These are phyloP conservation scores for Acacia concinna DNA, from an alignment of 331 rosid genomes.

Conservation along the genomic window DNA sequence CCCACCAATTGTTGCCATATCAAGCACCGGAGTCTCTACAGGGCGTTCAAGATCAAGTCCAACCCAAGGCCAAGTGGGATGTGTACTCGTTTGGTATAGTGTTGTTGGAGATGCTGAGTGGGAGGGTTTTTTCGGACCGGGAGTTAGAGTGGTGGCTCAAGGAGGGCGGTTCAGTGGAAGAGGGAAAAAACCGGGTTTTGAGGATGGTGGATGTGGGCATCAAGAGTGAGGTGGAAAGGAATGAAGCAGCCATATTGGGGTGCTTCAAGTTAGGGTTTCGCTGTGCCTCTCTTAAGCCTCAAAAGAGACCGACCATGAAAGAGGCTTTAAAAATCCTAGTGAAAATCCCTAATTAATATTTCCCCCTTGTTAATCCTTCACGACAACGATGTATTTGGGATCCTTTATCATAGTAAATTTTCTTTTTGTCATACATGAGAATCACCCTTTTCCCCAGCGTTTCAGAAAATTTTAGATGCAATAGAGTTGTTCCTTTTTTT, in stretches of 20 bases:
- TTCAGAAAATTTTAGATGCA: not conserved
- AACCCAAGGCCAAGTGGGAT: conserved; percentile 72
- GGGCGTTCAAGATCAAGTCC: conserved; percentile 51
- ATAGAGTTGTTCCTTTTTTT: not conserved
- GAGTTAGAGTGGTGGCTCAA: conserved; percentile 58
- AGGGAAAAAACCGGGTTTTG: conserved; percentile 55
- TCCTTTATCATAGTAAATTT: conserved; percentile 27
- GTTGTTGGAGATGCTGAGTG: conserved; percentile 71
- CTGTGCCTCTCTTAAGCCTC: conserved; percentile 65
- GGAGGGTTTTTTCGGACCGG: conserved; percentile 54
- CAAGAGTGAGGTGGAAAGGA: conserved; percentile 56
- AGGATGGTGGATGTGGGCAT: conserved; percentile 60
- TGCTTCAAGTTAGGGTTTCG: conserved; percentile 72
- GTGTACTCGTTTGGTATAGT: conserved; percentile 85
- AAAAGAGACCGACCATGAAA: conserved; percentile 85
- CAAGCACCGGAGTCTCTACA: conserved; percentile 79
- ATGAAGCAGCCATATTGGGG: conserved; percentile 50
- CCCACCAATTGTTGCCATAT: conserved; percentile 38
- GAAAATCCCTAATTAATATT: conserved; percentile 26
- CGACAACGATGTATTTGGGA: conserved; percentile 34
- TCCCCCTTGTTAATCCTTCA: not conserved
- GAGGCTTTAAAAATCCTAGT: conserved; percentile 73
- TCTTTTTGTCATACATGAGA: not conserved
- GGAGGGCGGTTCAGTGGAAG: conserved; percentile 40
- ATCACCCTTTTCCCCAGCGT: not conserved